Evolutionary conservation across 495 filamentous ascomycete genomes (phyloP).

Genomic region (Aspergillus cavernicola): DNA sequence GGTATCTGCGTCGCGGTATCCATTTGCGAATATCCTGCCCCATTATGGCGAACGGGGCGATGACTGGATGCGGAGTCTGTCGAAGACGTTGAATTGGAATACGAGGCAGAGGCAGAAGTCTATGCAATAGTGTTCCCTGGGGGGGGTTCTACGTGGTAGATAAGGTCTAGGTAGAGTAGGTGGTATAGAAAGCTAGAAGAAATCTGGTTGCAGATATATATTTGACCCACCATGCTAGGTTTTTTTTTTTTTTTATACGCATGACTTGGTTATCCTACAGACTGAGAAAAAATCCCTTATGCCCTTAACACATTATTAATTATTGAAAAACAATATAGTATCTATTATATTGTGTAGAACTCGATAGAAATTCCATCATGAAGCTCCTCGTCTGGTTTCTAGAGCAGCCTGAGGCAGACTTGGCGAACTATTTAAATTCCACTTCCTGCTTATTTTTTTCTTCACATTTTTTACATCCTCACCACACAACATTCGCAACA

Average conservation of each 20-base stretch:
- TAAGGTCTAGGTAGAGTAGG: not conserved
- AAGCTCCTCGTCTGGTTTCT: slow-evolving; percentile 29
- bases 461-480: slow-evolving; percentile 23
- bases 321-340: no score
- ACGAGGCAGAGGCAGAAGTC: slow-evolving; percentile 71
- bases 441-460: slow-evolving; percentile 27
- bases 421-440: slow-evolving; percentile 31
- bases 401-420: slow-evolving; percentile 32
- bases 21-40: slow-evolving; percentile 85
- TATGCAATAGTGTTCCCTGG: no score
- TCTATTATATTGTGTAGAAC: no score
- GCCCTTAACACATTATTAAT: no score
- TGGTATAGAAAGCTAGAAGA: no score
- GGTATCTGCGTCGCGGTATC: slow-evolving; percentile 85
- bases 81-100: slow-evolving; percentile 91
- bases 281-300: no score
- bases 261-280: no score
- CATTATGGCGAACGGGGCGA: slow-evolving; percentile 69
- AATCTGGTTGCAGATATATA: no score
- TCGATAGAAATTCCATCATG: slow-evolving; percentile 31
- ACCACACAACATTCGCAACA: not conserved
- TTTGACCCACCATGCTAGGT: no score
- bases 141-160: no score
- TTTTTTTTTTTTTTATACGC: no score
- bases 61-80: slow-evolving; percentile 93